Conservation (phyloP, 2,329 filamentous ascomycete genomes). For the Claviceps fusiformis region DNA sequence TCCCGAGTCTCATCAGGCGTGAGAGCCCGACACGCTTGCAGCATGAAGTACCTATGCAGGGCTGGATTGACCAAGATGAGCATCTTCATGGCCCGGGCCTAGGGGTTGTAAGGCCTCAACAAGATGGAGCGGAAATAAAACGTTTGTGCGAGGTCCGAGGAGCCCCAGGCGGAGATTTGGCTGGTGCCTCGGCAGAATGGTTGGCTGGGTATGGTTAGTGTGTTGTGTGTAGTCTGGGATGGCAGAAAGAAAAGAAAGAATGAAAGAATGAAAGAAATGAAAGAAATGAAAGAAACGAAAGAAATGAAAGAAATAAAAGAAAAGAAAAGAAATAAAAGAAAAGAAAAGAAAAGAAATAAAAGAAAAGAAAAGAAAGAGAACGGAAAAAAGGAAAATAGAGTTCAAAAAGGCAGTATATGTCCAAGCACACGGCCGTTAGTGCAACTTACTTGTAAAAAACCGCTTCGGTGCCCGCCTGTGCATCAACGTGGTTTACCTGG, state of each 20-base stretch:
- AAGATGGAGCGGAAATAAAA: background rate
- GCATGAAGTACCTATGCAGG: too few species aligned
- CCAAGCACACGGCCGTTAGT: background rate
- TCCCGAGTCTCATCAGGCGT: too few species aligned
- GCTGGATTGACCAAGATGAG: too few species aligned
- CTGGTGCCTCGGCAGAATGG: background rate
- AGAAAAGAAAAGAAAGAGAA: background rate
- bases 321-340: background rate
- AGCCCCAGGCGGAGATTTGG: background rate
- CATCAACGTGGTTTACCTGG: background rate
- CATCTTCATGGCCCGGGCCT: too few species aligned
- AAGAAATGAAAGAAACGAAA: background rate
- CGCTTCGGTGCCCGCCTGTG: background rate
- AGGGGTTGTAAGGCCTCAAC: background rate
- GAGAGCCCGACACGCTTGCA: too few species aligned
- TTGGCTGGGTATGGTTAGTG: background rate
- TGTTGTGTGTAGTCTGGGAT: too few species aligned
- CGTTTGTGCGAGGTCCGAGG: background rate
- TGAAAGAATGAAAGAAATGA: background rate
- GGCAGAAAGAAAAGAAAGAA: background rate
- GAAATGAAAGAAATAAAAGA: too few species aligned
- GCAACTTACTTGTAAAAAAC: slow-evolving; percentile 1
- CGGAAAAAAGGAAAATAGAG: background rate
- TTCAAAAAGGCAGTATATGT: background rate
- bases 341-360: background rate